These are phyloP conservation scores for Coleophoma cylindrospora DNA, from an alignment of 2,329 filamentous ascomycete genomes.

Conservation along the genomic window DNA sequence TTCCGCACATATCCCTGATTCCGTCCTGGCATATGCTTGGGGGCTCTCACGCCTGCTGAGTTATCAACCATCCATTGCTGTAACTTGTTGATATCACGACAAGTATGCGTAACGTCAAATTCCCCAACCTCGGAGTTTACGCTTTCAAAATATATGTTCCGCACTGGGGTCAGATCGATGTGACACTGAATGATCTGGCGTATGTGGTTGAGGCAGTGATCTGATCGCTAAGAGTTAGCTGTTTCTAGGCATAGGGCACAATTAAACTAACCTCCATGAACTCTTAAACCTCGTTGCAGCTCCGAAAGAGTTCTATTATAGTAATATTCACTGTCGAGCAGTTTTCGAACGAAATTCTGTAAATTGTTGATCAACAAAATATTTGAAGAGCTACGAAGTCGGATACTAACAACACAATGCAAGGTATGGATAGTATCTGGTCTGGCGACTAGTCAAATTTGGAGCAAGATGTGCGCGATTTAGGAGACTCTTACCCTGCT, in stretches of 20 bases:
- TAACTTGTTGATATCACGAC: neutral
- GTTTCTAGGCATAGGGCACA: neutral
- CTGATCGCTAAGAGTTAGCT: neutral
- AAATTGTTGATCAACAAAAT: neutral
- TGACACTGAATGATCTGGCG: neutral
- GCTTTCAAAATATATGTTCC: neutral
- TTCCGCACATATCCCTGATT: too few species aligned
- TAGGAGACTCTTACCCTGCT: neutral
- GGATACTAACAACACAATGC: neutral
- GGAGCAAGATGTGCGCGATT: neutral
- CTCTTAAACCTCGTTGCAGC: neutral
- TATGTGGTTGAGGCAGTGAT: constrained; percentile 2
- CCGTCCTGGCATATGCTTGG: too few species aligned
- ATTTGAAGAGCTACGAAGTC: neutral
- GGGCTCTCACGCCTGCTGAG: too few species aligned
- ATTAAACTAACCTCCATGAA: neutral
- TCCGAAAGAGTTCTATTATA: neutral
- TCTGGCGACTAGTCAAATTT: neutral
- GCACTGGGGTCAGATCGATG: neutral
- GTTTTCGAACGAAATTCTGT: neutral
- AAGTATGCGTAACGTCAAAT: neutral
- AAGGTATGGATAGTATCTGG: neutral
- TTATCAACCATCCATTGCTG: neutral
- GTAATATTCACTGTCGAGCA: neutral
- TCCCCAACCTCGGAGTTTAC: neutral